A percentile compares a stretch with the other conserved stretches of the same genome.
Evolutionary conservation across 768 basidiomycete species (phyloP).

Genomic region (Atractiella rhizophila): DNA sequence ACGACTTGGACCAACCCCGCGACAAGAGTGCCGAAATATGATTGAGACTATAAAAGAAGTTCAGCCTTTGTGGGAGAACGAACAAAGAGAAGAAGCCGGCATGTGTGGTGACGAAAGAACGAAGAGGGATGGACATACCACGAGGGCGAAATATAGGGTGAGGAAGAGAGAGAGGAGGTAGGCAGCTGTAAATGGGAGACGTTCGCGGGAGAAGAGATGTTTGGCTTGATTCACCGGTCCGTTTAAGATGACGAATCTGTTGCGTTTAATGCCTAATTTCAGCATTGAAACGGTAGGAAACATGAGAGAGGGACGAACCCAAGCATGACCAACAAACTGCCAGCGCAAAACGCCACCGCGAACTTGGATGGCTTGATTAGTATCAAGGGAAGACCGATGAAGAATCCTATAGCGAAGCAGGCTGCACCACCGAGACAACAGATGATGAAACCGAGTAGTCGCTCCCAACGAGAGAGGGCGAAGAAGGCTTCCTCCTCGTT

Average conservation of each 20-base stretch:
- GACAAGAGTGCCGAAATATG: conserved; percentile 63
- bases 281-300: not conserved
- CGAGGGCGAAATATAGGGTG: conserved; percentile 76
- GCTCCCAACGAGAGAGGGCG: conserved; percentile 74
- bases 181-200: conserved; percentile 30
- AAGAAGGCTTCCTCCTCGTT: conserved; percentile 95
- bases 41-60: too few relatives aligned
- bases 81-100: not conserved
- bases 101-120: too few relatives aligned
- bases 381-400: conserved; percentile 43
- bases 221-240: conserved; percentile 81
- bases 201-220: conserved; percentile 30
- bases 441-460: conserved; percentile 68
- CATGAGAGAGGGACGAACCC: conserved; percentile 32
- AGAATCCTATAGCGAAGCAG: conserved; percentile 76
- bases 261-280: conserved; percentile 26
- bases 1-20: conserved; percentile 60
- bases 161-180: conserved; percentile 62
- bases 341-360: conserved; percentile 33
- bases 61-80: not conserved
- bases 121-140: conserved; percentile 29
- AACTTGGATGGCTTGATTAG: conserved; percentile 66
- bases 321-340: conserved; percentile 55
- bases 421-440: conserved; percentile 73
- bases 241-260: conserved; percentile 26